phyloP scores from a whole-genome alignment of 768 basidiomycete genomes.

The Ramaria sp. region DNA sequence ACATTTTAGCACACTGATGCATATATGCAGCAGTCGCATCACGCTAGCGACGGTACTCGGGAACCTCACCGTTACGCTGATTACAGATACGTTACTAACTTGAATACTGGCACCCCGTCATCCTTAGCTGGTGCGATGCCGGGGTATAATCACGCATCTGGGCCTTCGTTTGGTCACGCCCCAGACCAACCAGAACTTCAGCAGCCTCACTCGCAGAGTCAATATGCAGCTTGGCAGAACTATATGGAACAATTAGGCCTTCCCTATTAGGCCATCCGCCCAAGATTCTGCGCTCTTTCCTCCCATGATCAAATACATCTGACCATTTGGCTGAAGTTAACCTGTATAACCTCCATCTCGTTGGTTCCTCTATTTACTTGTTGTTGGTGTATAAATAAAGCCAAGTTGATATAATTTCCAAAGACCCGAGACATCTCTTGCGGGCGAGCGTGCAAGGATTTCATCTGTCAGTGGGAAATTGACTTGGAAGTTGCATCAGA shows the following conservation, averaged over 20 bases:
- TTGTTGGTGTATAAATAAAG: no score
- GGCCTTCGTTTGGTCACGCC: neutral
- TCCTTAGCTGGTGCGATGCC: conserved; percentile 5
- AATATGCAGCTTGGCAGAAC: conserved; percentile 7
- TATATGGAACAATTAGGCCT: conserved; percentile 6
- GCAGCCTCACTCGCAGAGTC: neutral
- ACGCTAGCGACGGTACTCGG: neutral
- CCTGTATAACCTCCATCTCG: no score
- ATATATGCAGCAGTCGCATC: neutral
- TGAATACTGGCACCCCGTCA: neutral
- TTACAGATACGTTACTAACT: neutral
- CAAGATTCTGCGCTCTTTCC: neutral
- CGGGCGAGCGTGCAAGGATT: no score
- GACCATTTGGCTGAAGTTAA: no score
- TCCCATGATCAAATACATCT: no score
- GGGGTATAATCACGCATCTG: neutral
- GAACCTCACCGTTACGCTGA: neutral
- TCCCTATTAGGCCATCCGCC: neutral
- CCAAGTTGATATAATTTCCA: no score
- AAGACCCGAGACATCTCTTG: no score
- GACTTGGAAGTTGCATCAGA: no score
- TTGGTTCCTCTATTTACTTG: no score
- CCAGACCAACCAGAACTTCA: neutral
- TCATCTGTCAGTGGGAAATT: no score
- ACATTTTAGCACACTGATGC: no score